phyloP scores from a whole-genome alignment of 2,329 filamentous ascomycete species.

The Thielaviopsis euricoi region DNA sequence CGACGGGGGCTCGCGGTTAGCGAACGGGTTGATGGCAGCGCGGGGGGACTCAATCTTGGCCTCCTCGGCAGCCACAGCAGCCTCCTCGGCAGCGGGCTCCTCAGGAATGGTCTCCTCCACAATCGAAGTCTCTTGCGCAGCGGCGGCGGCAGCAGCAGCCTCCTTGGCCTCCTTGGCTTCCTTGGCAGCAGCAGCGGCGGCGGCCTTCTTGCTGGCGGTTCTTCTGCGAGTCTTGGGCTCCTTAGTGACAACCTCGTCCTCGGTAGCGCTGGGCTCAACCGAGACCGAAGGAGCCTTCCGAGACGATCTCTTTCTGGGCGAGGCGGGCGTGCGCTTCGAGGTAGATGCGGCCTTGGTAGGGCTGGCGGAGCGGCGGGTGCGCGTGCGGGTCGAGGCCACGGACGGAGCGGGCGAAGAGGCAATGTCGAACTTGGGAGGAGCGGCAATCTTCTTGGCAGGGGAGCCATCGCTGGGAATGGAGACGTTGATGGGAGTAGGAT shows the following conservation, averaged over 20 bases:
- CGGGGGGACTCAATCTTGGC: constrained; percentile 10
- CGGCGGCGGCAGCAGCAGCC: constrained; percentile 15
- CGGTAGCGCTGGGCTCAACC: constrained; percentile 3
- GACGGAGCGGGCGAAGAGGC: constrained; percentile 30
- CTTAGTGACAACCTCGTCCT: constrained; percentile 4
- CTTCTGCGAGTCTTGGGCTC: constrained; percentile 8
- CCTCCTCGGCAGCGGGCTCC: constrained; percentile 53
- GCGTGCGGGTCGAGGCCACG: constrained; percentile 28
- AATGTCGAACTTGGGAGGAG: constrained; percentile 63
- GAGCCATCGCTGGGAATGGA: constrained; percentile 41
- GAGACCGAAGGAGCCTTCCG: constrained; percentile 7
- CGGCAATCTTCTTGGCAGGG: constrained; percentile 57
- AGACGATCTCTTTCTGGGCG: constrained; percentile 8
- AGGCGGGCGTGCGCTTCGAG: constrained; percentile 27
- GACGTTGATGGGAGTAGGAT: constrained; percentile 59
- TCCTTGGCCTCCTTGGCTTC: constrained; percentile 23
- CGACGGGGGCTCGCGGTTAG: constrained; percentile 48
- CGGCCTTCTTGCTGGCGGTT: constrained; percentile 9
- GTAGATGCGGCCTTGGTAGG: constrained; percentile 33
- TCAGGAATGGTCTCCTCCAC: constrained; percentile 25
- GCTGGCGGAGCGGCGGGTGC: constrained; percentile 40
- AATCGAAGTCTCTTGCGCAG: background rate
- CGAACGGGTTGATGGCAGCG: constrained; percentile 18
- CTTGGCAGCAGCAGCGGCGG: constrained; percentile 25
- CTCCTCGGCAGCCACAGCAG: constrained; percentile 42